These are phyloP conservation scores for Mortierella sp. DNA, from an alignment of 371 early-diverging fungal species.

Conservation along the genomic window DNA sequence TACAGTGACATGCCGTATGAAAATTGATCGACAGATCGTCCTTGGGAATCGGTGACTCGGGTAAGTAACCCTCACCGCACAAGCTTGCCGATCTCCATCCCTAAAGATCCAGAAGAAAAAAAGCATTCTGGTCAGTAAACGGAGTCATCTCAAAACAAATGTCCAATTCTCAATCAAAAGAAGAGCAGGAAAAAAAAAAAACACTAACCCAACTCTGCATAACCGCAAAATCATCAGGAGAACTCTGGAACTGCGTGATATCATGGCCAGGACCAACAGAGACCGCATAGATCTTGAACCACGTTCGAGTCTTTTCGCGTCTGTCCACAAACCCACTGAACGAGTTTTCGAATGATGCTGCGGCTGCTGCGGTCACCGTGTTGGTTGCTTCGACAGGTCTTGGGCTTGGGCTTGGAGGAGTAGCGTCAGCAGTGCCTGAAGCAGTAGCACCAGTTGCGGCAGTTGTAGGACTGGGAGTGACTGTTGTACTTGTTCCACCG, in stretches of 20 bases:
- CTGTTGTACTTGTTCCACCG: too few species aligned
- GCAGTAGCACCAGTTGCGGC: too few species aligned
- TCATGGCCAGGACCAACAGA: constrained; percentile 65
- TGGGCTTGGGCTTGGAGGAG: neutral
- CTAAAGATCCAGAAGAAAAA: constrained; percentile 8
- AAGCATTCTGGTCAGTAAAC: neutral
- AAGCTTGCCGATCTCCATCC: constrained; percentile 33
- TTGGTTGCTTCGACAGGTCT: neutral
- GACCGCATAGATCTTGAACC: constrained; percentile 73
- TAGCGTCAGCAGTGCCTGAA: neutral
- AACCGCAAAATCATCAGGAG: constrained; percentile 67
- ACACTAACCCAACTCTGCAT: constrained; percentile 69
- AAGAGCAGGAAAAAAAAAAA: neutral
- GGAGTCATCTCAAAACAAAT: neutral
- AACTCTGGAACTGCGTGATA: constrained; percentile 70
- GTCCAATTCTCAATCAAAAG: too few species aligned
- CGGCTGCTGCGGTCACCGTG: constrained; percentile 4
- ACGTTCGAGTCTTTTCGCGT: constrained; percentile 64
- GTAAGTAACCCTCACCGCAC: constrained; percentile 10
- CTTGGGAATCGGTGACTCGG: neutral
- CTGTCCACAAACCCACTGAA: constrained; percentile 65
- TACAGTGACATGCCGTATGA: constrained; percentile 15
- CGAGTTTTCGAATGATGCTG: constrained; percentile 17
- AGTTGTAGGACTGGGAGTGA: too few species aligned
- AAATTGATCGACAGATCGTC: constrained; percentile 12